Evolutionary conservation across 352 stramenopile species (phyloP).

Genomic region (Phytophthora agathidicida): DNA sequence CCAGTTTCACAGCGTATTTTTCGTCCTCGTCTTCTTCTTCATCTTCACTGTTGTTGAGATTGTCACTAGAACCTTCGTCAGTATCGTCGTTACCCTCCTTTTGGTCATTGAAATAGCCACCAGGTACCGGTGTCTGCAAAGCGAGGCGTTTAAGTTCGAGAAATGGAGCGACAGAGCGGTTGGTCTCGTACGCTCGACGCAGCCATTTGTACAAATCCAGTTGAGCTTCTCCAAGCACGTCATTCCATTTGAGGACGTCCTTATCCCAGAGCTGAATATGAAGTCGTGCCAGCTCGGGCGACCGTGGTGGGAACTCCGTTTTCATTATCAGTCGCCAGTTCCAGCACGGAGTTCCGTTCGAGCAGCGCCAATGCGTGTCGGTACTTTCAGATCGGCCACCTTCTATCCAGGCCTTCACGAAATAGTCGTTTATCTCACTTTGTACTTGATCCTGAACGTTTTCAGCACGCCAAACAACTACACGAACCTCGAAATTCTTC

Average conservation of each 20-base stretch:
- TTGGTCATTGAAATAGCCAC: neutral
- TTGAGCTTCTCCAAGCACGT: constrained; percentile 87
- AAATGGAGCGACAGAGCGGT: constrained; percentile 66
- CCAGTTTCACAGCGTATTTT: neutral
- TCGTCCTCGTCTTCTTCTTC: constrained; percentile 24
- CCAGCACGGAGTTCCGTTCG: constrained; percentile 90
- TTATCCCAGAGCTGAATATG: constrained; percentile 94
- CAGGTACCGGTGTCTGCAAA: neutral
- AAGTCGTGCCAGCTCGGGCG: constrained; percentile 84
- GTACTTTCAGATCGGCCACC: constrained; percentile 61
- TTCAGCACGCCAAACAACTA: constrained; percentile 91
- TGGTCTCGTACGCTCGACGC: constrained; percentile 61
- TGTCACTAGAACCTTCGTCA: neutral
- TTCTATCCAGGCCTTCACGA: constrained; percentile 92
- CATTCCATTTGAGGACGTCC: constrained; percentile 93
- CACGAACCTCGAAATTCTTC: constrained; percentile 86
- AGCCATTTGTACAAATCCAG: constrained; percentile 89
- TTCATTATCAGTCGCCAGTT: constrained; percentile 93
- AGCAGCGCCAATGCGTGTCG: constrained; percentile 92
- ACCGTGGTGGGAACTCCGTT: constrained; percentile 79
- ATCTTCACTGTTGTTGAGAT: constrained; percentile 19
- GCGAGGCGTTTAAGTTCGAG: constrained; percentile 55
- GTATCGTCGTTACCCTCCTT: neutral
- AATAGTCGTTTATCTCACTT: constrained; percentile 92
- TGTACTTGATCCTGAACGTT: constrained; percentile 76